These are phyloP conservation scores for Rhodosporidiobolus odoratus DNA, from an alignment of 768 basidiomycete species.

Conservation along the genomic window DNA sequence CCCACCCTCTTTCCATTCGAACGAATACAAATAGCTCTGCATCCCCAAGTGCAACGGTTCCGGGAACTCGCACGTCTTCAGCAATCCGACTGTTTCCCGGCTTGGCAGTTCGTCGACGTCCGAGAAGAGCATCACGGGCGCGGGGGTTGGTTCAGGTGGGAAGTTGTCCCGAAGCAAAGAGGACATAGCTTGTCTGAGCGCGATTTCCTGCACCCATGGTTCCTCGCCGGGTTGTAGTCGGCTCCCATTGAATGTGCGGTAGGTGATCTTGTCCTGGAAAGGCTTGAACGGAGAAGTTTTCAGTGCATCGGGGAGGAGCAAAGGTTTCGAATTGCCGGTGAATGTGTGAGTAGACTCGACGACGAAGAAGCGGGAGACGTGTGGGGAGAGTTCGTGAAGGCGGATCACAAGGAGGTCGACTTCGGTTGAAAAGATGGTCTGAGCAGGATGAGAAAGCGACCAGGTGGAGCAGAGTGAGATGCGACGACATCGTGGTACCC, in stretches of 20 bases:
- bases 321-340: conserved; percentile 58
- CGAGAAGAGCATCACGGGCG: conserved; percentile 57
- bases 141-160: conserved; percentile 44
- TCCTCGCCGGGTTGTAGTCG: conserved; percentile 46
- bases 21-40: conserved; percentile 60
- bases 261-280: conserved; percentile 57
- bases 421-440: conserved; percentile 57
- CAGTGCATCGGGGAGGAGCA: conserved; percentile 47
- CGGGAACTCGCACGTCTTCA: conserved; percentile 57
- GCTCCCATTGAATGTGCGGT: conserved; percentile 48
- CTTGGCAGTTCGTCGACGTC: conserved; percentile 63
- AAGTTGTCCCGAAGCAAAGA: conserved; percentile 50
- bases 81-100: conserved; percentile 53
- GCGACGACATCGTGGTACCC: no score
- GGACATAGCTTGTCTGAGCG: conserved; percentile 55
- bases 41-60: conserved; percentile 58
- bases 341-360: conserved; percentile 60
- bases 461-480: neutral
- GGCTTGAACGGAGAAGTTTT: conserved; percentile 51
- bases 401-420: conserved; percentile 62
- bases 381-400: conserved; percentile 57
- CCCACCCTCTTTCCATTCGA: conserved; percentile 56
- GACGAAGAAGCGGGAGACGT: conserved; percentile 60
- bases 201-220: conserved; percentile 55
- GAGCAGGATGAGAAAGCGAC: neutral